A percentile compares a stretch with the other conserved stretches of the same genome.
phyloP scores from a whole-genome alignment of 805 yeast genomes.

The Clavispora fructus region DNA sequence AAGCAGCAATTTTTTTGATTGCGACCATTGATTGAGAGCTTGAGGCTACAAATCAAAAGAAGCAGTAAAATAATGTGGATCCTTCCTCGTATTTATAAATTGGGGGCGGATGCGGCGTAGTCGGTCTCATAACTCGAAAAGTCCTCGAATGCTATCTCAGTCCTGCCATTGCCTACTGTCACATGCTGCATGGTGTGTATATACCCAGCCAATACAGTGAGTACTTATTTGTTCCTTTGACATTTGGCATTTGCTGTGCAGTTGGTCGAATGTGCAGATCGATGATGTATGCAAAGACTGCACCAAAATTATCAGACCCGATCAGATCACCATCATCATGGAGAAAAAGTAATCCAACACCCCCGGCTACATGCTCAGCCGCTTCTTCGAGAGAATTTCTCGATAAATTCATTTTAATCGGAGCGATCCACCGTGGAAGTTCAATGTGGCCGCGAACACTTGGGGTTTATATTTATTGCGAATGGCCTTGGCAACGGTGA shows the following conservation, averaged over 20 bases:
- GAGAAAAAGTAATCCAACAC: not conserved
- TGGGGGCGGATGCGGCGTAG: not conserved
- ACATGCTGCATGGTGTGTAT: not conserved
- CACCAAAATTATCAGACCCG: slow-evolving; percentile 1
- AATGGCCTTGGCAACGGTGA: not conserved
- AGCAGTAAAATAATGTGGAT: not conserved
- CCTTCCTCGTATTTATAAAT: not conserved
- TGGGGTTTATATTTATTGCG: no score
- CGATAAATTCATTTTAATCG: no score
- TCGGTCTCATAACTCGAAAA: not conserved
- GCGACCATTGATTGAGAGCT: slow-evolving; percentile 9
- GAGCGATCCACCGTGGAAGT: no score
- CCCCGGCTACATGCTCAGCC: no score
- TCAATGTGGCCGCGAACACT: no score
- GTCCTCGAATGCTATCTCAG: not conserved
- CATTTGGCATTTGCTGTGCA: not conserved
- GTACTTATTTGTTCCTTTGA: not conserved
- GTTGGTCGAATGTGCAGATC: not conserved
- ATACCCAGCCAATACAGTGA: not conserved
- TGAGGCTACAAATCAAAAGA: not conserved
- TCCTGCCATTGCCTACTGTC: not conserved
- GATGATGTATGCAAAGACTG: not conserved
- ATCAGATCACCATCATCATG: not conserved
- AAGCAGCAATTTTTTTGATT: slow-evolving; percentile 6
- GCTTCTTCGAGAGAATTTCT: no score